These are phyloP conservation scores for Aureobasidium sp. DNA, from an alignment of 2,329 filamentous ascomycete species.

Conservation along the genomic window DNA sequence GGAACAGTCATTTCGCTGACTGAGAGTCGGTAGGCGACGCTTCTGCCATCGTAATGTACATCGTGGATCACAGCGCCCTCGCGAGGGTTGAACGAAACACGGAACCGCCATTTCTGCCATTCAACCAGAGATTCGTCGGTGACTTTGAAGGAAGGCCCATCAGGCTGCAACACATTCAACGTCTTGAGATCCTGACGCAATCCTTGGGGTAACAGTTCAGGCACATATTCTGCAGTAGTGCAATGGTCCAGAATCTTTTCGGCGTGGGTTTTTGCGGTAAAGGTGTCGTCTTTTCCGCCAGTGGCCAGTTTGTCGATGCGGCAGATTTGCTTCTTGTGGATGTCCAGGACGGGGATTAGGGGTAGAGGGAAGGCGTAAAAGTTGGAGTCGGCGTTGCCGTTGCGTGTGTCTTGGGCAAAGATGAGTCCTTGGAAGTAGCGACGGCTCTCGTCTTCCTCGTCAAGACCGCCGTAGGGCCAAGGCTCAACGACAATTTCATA, in stretches of 20 bases:
- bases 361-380: constrained; percentile 29
- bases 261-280: constrained; percentile 34
- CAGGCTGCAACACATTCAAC: constrained; percentile 64
- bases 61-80: constrained; percentile 67
- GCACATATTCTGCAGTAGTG: constrained; percentile 43
- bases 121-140: constrained; percentile 37
- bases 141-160: constrained; percentile 60
- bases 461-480: constrained; percentile 28
- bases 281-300: constrained; percentile 24
- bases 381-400: constrained; percentile 38
- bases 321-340: constrained; percentile 30
- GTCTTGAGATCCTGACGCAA: constrained; percentile 50
- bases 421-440: constrained; percentile 28
- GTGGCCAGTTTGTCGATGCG: constrained; percentile 28
- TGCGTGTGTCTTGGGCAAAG: constrained; percentile 27
- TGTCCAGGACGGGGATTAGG: constrained; percentile 28
- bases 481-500: constrained; percentile 28
- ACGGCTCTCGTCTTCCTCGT: constrained; percentile 24
- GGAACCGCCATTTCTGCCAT: constrained; percentile 51
- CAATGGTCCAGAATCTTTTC: constrained; percentile 42
- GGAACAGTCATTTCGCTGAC: constrained; percentile 57
- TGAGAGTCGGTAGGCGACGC: constrained; percentile 59
- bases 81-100: constrained; percentile 61
- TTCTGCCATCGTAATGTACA: constrained; percentile 58
- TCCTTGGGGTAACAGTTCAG: constrained; percentile 34